phyloP scores from a whole-genome alignment of 257 asterid species.

The Osmanthus fragrans region DNA sequence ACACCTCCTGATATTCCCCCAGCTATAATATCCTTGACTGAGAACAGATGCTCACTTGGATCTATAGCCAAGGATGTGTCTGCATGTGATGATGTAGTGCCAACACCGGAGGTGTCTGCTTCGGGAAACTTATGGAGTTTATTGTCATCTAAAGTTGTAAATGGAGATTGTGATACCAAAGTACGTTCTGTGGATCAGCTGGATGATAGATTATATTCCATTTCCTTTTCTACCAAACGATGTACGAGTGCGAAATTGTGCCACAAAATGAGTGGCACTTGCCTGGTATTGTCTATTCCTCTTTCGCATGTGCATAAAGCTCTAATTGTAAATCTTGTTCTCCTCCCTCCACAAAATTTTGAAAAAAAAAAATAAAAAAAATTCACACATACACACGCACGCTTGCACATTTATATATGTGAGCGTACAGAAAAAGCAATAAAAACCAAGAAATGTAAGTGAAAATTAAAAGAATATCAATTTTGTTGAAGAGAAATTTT shows the following conservation, averaged over 20 bases:
- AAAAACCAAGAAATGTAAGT: too few relatives aligned
- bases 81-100: slow-evolving; percentile 28
- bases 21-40: slow-evolving; percentile 59
- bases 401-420: background rate
- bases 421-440: too few relatives aligned
- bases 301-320: background rate
- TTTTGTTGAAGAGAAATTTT: too few relatives aligned
- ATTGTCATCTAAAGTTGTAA: slow-evolving; percentile 34
- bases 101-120: slow-evolving; percentile 36
- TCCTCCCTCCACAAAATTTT: too few relatives aligned
- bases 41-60: slow-evolving; percentile 49
- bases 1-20: slow-evolving; percentile 48
- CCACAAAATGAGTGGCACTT: slow-evolving; percentile 27
- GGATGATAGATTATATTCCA: slow-evolving; percentile 33
- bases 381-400: background rate
- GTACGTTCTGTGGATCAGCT: slow-evolving; percentile 36
- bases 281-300: slow-evolving; percentile 37
- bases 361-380: too few relatives aligned
- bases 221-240: slow-evolving; percentile 30
- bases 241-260: slow-evolving; percentile 28
- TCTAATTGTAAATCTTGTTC: background rate
- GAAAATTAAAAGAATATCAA: too few relatives aligned
- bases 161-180: slow-evolving; percentile 35
- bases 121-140: slow-evolving; percentile 39
- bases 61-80: slow-evolving; percentile 39